A percentile compares a stretch with the other conserved stretches of the same genome.
These are phyloP conservation scores for Tubosaeta sp. DNA, from an alignment of 768 basidiomycete species.

Conservation along the genomic window DNA sequence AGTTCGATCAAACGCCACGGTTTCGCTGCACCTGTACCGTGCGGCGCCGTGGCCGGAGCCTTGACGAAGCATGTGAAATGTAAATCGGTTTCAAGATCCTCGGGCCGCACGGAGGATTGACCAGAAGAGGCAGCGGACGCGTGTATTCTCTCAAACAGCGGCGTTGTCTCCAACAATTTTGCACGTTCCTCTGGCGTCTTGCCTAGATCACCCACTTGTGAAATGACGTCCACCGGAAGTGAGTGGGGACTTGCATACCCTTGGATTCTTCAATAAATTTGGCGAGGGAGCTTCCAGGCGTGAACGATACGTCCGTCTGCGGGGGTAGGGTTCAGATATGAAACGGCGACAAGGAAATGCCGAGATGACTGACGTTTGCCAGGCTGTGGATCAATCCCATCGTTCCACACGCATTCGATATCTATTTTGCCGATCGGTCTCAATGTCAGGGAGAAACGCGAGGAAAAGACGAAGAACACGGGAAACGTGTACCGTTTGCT, in stretches of 20 bases:
- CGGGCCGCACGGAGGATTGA: constrained; percentile 57
- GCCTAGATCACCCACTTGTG: constrained; percentile 34
- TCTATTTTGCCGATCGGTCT: constrained; percentile 31
- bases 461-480: neutral
- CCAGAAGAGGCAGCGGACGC: constrained; percentile 62
- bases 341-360: constrained; percentile 1
- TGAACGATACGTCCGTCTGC: constrained; percentile 55
- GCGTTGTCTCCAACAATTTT: constrained; percentile 66
- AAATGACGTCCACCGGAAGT: neutral
- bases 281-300: constrained; percentile 55
- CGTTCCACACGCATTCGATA: constrained; percentile 82
- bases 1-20: constrained; percentile 67
- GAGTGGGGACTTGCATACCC: constrained; percentile 36
- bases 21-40: constrained; percentile 13
- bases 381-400: constrained; percentile 83
- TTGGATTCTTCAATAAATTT: constrained; percentile 63
- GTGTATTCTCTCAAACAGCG: constrained; percentile 77
- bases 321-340: neutral
- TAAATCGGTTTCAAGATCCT: constrained; percentile 63
- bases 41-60: constrained; percentile 43
- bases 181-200: constrained; percentile 73
- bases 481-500: constrained; percentile 66
- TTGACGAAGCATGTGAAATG: constrained; percentile 89
- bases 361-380: constrained; percentile 56
- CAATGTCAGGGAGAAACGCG: neutral